Conservation (phyloP, 169 alveolate species). For the Perkinsus marinus region DNA sequence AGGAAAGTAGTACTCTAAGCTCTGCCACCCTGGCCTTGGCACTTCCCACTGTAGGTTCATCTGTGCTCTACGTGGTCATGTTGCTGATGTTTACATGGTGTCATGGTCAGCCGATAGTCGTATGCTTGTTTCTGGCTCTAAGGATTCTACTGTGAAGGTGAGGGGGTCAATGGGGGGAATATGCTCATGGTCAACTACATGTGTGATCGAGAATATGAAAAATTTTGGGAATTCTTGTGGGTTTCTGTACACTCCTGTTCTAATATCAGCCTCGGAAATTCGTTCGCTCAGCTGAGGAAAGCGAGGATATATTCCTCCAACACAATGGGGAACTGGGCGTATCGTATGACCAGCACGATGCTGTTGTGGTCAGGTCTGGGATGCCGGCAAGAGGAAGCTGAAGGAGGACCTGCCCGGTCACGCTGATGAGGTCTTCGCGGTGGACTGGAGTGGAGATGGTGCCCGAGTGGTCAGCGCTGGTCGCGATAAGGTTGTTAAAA, state of each 20-base stretch:
- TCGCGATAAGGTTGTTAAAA: conserved; percentile 69
- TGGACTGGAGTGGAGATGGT: conserved; percentile 95
- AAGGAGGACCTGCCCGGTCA: conserved; percentile 94
- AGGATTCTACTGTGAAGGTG: conserved; percentile 86
- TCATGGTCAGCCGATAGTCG: conserved; percentile 95
- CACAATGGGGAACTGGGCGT: no score
- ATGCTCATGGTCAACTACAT: no score
- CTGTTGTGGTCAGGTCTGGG: conserved; percentile 61
- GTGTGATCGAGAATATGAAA: no score
- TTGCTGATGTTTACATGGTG: conserved; percentile 88
- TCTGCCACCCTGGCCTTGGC: neutral
- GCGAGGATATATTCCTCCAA: no score
- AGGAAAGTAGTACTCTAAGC: neutral
- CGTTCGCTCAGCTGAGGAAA: no score
- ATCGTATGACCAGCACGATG: no score
- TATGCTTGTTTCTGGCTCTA: conserved; percentile 80
- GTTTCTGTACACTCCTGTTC: neutral
- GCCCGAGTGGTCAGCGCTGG: conserved; percentile 85
- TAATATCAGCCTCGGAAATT: neutral
- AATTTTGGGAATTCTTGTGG: no score
- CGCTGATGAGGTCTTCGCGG: conserved; percentile 93
- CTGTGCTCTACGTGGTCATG: conserved; percentile 92
- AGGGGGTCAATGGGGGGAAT: no score
- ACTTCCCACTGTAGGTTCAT: conserved; percentile 32
- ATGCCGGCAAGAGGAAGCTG: conserved; percentile 62